These are phyloP conservation scores for Blastobotrys indianensis DNA, from an alignment of 1,139 yeast genomes.

Conservation along the genomic window DNA sequence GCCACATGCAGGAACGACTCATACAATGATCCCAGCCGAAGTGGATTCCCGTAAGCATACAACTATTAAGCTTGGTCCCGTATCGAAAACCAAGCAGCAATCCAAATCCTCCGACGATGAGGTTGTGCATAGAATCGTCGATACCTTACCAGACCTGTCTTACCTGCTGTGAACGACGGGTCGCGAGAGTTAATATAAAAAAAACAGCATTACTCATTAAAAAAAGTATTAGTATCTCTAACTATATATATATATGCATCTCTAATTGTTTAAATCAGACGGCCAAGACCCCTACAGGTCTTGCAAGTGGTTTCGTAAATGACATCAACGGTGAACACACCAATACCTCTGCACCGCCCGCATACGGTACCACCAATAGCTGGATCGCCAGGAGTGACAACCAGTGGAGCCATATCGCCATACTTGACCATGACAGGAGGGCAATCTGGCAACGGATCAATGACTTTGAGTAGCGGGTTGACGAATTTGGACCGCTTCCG, in stretches of 20 bases:
- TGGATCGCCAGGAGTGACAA: conserved; percentile 77
- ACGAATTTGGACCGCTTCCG: neutral
- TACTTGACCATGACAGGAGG: conserved; percentile 15
- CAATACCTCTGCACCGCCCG: conserved; percentile 71
- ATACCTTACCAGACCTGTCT: conserved; percentile 25
- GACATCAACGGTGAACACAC: conserved; percentile 41
- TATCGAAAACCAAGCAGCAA: conserved; percentile 16
- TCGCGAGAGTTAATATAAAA: neutral
- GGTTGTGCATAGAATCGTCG: conserved; percentile 20
- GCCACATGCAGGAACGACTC: neutral
- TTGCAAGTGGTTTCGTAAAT: conserved; percentile 24
- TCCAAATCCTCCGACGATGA: conserved; percentile 20
- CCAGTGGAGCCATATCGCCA: conserved; percentile 34
- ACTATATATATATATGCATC: neutral
- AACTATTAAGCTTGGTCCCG: conserved; percentile 1
- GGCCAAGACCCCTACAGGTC: conserved; percentile 62
- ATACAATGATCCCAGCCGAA: neutral
- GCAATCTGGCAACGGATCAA: conserved; percentile 7
- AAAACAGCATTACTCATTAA: neutral
- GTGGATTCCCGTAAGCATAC: neutral
- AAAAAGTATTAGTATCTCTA: conserved; percentile 1
- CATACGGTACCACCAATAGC: conserved; percentile 73
- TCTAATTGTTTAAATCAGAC: conserved; percentile 30
- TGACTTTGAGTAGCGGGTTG: conserved; percentile 1
- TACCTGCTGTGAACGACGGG: conserved; percentile 14